Base-by-base conservation (phyloP, 2,329 filamentous ascomycete species). In the Shiraia bambusicola region DNA sequence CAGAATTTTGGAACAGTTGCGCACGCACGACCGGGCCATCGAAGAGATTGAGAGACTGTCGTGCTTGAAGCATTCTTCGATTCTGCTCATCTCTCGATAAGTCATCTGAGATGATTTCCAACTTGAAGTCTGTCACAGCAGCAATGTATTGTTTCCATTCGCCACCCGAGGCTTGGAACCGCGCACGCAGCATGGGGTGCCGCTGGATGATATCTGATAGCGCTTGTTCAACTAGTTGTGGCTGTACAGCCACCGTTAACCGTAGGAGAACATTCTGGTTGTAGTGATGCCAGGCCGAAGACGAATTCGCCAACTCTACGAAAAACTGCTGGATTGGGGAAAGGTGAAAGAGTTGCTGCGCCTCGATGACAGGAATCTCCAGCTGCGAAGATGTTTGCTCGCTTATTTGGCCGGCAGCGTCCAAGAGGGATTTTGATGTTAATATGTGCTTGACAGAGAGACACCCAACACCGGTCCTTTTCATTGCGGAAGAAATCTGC, bases 261-360 rank as follows among this genome's bases (percentile, higher is more conserved):
- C 56, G 50, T 12, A 47, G 31, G n/a, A 39, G 33, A 32, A 39
- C 16, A 31, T 29, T 24, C 32, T 27, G 12, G 50, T 11, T 47
- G 28, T 2, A 51, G 26, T 33, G n/a, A n/a, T n/a, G n/a, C n/a
- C n/a, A n/a, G n/a, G n/a, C n/a, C n/a, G n/a, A n/a, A n/a, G n/a
- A n/a, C n/a, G n/a, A n/a, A n/a, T n/a, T n/a, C n/a, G 31, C 27
- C 4, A 46, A 34, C 3, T 46, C 34, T 30, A 56, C 51, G 28
- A 46, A 57, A 14, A 52, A 17, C 12, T 43, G 44, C 37, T 59
- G 56, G 7, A 59, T 41, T 3, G 56, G 56, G 2, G 56, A 54
- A 1, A 59, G 40, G 2, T 40, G 40, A 29, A 59, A 59, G 1
- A 41, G 27, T 9, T 17, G n/a, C n/a, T n/a, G n/a, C n/a, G n/a